Conservation (phyloP, 1,139 yeast species). For the Suhomyces bolitotheri region DNA sequence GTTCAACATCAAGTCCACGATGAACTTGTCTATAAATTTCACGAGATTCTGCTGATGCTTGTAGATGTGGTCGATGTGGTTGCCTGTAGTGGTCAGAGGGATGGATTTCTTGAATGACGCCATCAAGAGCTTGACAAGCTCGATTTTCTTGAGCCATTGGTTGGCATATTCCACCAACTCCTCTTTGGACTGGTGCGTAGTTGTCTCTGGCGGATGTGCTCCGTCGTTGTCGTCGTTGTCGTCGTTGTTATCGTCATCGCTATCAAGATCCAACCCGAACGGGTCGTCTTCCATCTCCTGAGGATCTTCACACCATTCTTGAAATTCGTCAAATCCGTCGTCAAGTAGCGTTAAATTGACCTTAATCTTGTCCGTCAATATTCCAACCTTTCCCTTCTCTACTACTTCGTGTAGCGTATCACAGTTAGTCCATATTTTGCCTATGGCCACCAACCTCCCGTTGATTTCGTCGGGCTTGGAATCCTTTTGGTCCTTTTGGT, state of each 20-base stretch:
- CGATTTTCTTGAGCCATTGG: conserved; percentile 53
- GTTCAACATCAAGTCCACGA: conserved; percentile 51
- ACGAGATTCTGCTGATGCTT: conserved; percentile 33
- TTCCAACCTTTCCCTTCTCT: conserved; percentile 51
- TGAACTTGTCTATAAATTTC: conserved; percentile 43
- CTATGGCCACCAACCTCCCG: conserved; percentile 56
- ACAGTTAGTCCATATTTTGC: conserved; percentile 64
- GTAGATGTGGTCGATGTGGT: conserved; percentile 38
- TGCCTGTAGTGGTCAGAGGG: conserved; percentile 40
- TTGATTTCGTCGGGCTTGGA: conserved; percentile 25
- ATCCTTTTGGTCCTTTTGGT: conserved; percentile 4
- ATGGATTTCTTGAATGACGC: conserved; percentile 57
- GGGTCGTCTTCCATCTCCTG: conserved; percentile 47
- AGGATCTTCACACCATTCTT: conserved; percentile 68
- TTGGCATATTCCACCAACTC: conserved; percentile 43
- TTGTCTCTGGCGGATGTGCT: conserved; percentile 20
- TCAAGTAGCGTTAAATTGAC: conserved; percentile 50
- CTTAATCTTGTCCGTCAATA: conserved; percentile 47
- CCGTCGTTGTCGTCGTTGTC: conserved; percentile 20
- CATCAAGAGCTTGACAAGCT: conserved; percentile 54
- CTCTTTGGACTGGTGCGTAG: conserved; percentile 13
- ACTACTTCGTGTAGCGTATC: conserved; percentile 44
- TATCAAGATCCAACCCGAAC: conserved; percentile 36
- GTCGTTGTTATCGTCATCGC: conserved; percentile 22
- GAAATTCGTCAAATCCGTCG: conserved; percentile 66